A percentile compares a stretch with the other conserved stretches of the same genome.
phyloP scores from a whole-genome alignment of 75 land plant species.

The Picea glauca region DNA sequence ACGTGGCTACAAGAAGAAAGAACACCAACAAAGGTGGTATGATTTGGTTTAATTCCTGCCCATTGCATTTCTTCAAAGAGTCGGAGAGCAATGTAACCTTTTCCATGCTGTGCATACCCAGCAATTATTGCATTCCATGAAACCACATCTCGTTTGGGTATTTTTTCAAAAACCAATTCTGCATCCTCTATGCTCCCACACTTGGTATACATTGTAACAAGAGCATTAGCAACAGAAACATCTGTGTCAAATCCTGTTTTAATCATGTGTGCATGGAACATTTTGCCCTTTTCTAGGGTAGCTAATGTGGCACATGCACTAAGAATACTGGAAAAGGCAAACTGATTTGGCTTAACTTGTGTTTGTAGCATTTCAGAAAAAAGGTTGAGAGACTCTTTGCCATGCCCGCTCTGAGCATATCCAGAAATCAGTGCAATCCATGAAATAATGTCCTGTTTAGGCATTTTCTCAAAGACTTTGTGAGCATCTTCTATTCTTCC shows the following conservation, averaged over 20 bases:
- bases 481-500: conserved; percentile 9
- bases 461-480: conserved; percentile 14
- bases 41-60: no score
- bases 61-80: no score
- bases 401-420: conserved; percentile 6
- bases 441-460: conserved; percentile 11
- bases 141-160: conserved; percentile 35
- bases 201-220: conserved; percentile 56
- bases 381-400: conserved; percentile 6
- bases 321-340: conserved; percentile 31
- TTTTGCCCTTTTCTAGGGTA: conserved; percentile 45
- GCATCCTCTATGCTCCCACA: conserved; percentile 50
- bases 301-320: conserved; percentile 57
- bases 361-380: conserved; percentile 21
- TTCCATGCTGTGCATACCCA: conserved; percentile 27
- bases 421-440: conserved; percentile 22
- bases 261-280: conserved; percentile 42
- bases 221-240: conserved; percentile 33
- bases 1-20: conserved; percentile 5
- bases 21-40: no score
- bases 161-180: conserved; percentile 25
- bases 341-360: conserved; percentile 34
- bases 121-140: conserved; percentile 58
- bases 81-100: no score
- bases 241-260: conserved; percentile 27